Base-by-base conservation (phyloP, 192 early-diverging fungal genomes). In the Coemansia umbellata region DNA sequence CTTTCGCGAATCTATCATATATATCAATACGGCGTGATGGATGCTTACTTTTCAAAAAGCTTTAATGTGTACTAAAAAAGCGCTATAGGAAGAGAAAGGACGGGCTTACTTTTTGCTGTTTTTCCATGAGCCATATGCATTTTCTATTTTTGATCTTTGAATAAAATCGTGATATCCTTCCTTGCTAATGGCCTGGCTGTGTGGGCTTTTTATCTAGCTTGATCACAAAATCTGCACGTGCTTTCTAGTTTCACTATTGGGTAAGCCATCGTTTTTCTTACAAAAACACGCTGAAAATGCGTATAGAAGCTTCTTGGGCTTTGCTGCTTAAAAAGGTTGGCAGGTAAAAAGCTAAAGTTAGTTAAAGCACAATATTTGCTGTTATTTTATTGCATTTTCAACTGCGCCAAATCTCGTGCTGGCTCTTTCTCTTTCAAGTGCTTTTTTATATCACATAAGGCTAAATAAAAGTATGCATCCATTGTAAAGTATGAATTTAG, bases 401-500 rank as follows among this genome's bases (percentile, higher is more conserved):
- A 15, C 26, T 19, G 53, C 17, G 43, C 36, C 9, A 11, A 30
- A 21, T 4, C 21, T 28, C 8, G 1, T 8, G 13, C 18, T 33
- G 49, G 44, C 31, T 59, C 64, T 48, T 54, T 67, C 64, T 67
- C 47, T 67, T 48, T 31, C 45, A 35, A 59, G 40, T 27, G 42
- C 39, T 57, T 58, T 50, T 67, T 58, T 55, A 53, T 41, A 60
- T 55, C 33, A 27, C 33, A 37, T 27, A 31, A 54, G 52, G 35
- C 35, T 35, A 31, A 33, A 47, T 53, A 53, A 69, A 69, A 69
- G 66, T 69, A 62, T 43, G 66, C 26, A 69, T 69, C 66, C 58
- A 58, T 66, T 26, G n/a, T n/a, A n/a, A n/a, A n/a, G n/a, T n/a
- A n/a, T n/a, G 39, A 13, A 31, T 10, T 41, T 17, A 5, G 28